phyloP scores from a whole-genome alignment of 2,329 filamentous ascomycete genomes.

The Tolypocladium sp. region DNA sequence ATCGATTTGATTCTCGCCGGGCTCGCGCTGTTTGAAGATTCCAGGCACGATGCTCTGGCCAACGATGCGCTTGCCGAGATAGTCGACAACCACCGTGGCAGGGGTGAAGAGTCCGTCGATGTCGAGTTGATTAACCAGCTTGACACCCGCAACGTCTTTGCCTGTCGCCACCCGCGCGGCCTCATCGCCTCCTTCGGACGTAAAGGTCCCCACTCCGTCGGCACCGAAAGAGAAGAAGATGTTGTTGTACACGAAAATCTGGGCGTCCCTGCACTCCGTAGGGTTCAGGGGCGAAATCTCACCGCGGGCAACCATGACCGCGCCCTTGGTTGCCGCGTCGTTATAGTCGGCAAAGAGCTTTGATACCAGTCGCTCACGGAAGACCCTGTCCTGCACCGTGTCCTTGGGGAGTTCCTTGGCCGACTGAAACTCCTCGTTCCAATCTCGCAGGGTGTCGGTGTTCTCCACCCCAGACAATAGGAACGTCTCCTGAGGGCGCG shows the following conservation, averaged over 20 bases:
- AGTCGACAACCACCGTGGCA: conserved; percentile 93
- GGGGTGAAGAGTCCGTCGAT: conserved; percentile 91
- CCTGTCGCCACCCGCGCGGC: conserved; percentile 91
- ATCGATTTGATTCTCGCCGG: conserved; percentile 96
- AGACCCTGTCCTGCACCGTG: conserved; percentile 88
- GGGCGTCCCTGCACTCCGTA: conserved; percentile 82
- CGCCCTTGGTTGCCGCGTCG: conserved; percentile 85
- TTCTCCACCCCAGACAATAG: conserved; percentile 86
- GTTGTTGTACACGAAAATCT: conserved; percentile 99
- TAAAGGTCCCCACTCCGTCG: conserved; percentile 94
- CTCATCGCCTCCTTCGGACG: conserved; percentile 91
- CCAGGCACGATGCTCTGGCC: conserved; percentile 97
- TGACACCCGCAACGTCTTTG: conserved; percentile 92
- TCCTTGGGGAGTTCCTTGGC: conserved; percentile 91
- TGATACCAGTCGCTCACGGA: conserved; percentile 84
- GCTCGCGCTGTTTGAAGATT: conserved; percentile 97
- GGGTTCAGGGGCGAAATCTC: conserved; percentile 93
- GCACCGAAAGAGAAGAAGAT: conserved; percentile 99
- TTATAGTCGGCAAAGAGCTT: conserved; percentile 98
- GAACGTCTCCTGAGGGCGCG: conserved; percentile 86
- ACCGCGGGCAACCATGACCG: conserved; percentile 82
- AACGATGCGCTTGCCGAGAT: conserved; percentile 92
- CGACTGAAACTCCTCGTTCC: conserved; percentile 99
- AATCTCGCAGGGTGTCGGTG: conserved; percentile 88
- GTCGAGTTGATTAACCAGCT: conserved; percentile 92